phyloP scores from a whole-genome alignment of 2,329 filamentous ascomycete genomes.

The Furcasterigmium furcatum region DNA sequence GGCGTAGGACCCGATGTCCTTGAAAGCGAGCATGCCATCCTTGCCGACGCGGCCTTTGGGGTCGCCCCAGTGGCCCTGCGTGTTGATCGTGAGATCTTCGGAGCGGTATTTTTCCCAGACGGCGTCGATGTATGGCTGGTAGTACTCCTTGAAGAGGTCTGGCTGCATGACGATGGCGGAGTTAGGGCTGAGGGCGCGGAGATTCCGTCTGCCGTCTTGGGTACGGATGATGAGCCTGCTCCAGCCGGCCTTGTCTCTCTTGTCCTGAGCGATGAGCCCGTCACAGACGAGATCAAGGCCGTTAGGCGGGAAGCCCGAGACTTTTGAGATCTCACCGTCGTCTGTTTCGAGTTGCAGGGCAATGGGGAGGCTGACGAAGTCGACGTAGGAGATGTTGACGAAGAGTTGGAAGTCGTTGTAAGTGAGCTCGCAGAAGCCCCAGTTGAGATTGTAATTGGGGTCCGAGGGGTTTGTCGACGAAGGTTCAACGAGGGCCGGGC shows the following conservation, averaged over 20 bases:
- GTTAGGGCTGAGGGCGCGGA: slow-evolving; percentile 53
- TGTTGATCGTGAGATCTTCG: slow-evolving; percentile 46
- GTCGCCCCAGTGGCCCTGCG: slow-evolving; percentile 49
- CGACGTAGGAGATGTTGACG: slow-evolving; percentile 71
- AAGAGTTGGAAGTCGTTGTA: slow-evolving; percentile 60
- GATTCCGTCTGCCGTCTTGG: slow-evolving; percentile 27
- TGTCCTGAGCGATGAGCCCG: slow-evolving; percentile 40
- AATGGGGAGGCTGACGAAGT: slow-evolving; percentile 69
- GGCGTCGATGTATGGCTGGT: slow-evolving; percentile 42
- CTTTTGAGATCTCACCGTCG: slow-evolving; percentile 37
- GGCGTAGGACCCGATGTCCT: slow-evolving; percentile 33
- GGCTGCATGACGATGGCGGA: slow-evolving; percentile 39
- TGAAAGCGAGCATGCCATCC: slow-evolving; percentile 35
- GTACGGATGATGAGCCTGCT: slow-evolving; percentile 44
- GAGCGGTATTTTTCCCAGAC: slow-evolving; percentile 49
- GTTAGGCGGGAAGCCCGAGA: slow-evolving; percentile 44
- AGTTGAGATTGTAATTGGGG: slow-evolving; percentile 57
- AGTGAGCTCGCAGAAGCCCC: slow-evolving; percentile 70
- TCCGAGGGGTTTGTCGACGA: slow-evolving; percentile 65
- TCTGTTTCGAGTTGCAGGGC: slow-evolving; percentile 49
- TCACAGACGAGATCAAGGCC: slow-evolving; percentile 43
- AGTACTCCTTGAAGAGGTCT: slow-evolving; percentile 48
- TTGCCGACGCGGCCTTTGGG: slow-evolving; percentile 37
- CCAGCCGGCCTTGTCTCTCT: slow-evolving; percentile 47
- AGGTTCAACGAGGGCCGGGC: slow-evolving; percentile 71